These are phyloP conservation scores for Rhododendron molle DNA, from an alignment of 148 eudicot genomes.

Conservation along the genomic window DNA sequence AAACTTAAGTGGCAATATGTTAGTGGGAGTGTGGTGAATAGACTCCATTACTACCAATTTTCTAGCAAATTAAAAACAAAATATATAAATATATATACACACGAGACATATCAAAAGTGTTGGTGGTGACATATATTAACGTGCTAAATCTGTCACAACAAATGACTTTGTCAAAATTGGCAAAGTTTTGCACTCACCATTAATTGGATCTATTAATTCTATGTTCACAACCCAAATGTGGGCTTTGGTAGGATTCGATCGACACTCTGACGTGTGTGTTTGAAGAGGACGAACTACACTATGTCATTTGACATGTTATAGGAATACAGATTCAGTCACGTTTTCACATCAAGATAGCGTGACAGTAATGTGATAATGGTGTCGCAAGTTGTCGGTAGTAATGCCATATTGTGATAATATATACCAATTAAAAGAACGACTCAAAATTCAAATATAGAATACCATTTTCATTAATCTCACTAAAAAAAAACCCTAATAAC, in stretches of 20 bases:
- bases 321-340: neutral
- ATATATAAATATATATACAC: too few relatives aligned
- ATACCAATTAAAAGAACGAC: neutral
- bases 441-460: neutral
- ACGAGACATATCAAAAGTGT: neutral
- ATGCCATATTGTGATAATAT: neutral
- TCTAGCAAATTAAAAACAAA: neutral
- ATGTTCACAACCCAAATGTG: too few relatives aligned
- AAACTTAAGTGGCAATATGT: neutral
- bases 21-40: neutral
- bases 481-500: neutral
- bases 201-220: too few relatives aligned
- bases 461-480: neutral
- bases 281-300: neutral
- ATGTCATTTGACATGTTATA: neutral
- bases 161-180: too few relatives aligned
- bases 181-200: too few relatives aligned
- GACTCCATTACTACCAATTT: neutral
- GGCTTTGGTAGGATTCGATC: neutral
- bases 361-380: neutral
- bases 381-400: too few relatives aligned
- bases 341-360: neutral
- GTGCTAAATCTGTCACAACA: too few relatives aligned
- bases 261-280: neutral
- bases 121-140: neutral